phyloP scores from a whole-genome alignment of 768 basidiomycete genomes.

The Candolleomyces eurysporus region DNA sequence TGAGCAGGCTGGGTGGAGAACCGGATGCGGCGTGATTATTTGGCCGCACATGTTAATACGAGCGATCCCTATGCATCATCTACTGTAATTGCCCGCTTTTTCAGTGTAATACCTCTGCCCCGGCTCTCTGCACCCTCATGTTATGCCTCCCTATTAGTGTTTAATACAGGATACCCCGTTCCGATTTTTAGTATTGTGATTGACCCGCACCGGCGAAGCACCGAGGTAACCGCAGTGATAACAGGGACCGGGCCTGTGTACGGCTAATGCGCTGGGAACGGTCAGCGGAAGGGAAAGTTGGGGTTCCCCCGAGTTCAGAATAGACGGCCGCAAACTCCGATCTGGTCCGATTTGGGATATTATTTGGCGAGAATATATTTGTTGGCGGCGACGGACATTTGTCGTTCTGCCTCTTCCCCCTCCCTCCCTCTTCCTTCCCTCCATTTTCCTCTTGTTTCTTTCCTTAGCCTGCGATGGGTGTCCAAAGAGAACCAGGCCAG shows the following conservation, averaged over 20 bases:
- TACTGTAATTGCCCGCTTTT: slow-evolving; percentile 1
- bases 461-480: slow-evolving; percentile 55
- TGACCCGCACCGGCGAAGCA: not conserved
- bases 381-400: slow-evolving; percentile 15
- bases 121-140: not conserved
- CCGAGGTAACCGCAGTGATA: not conserved
- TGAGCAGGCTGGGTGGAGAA: not conserved
- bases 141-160: not conserved
- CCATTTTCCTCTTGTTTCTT: slow-evolving; percentile 14
- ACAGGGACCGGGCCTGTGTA: not conserved
- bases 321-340: slow-evolving; percentile 30
- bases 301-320: slow-evolving; percentile 7
- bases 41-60: not conserved
- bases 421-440: slow-evolving; percentile 20
- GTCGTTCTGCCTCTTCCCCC: slow-evolving; percentile 18
- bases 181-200: not conserved
- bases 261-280: not conserved
- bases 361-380: slow-evolving; percentile 18
- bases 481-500: slow-evolving; percentile 84
- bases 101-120: too few species aligned
- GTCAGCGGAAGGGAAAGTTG: not conserved
- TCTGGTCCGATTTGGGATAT: slow-evolving; percentile 24
- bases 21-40: slow-evolving; percentile 1
- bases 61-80: slow-evolving; percentile 1
- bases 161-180: too few species aligned